Base-by-base conservation (phyloP, 2,329 filamentous ascomycete species). In the Seiridium cupressi region DNA sequence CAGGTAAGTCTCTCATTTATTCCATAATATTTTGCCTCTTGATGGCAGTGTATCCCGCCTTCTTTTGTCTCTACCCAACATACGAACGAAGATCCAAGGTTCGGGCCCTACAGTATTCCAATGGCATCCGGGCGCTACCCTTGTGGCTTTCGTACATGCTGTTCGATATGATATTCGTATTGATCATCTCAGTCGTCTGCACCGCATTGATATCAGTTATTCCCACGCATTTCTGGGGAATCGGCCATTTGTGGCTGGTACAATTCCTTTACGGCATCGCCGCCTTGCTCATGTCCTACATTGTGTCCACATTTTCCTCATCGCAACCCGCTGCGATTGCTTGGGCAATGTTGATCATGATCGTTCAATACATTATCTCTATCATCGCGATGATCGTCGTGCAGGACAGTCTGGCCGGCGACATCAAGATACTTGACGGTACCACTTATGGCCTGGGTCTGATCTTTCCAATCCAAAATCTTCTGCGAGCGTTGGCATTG, bases 1-100 rank as follows among this genome's bases (percentile, higher is more conserved):
- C 32, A 4, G 68, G 67, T 4, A 57, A 63, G 8, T 63, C 62
- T 6, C 59, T 66, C 46, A 54, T 66, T 9, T 70, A 64, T 56
- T 61, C 66, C 35, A 66, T 62, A 9, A 66, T 69, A 44, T 72
- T 68, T 62, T 71, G 63, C 62, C 64, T 73, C n/a, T 61, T 73
- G 8, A 84, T 88, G 77, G 76, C 79, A 35, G 80, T 85, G 1
- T 89, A 84, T 65, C 87, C 88, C 1, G 84, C 84, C 1, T 85
- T 90, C 73, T 89, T 90, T 67, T 81, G 84, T 2, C 73, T 90
- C 2, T 90, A 90, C 70, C 84, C 85, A 3, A 89, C 86, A 0
- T 76, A 84, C 51, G 88, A 90, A 70, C 79, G 86, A 40, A 67
- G 86, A 36, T 78, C 82, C 51, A 85, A 87, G 60, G 84, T 91